Evolutionary conservation across 495 filamentous ascomycete genomes (phyloP).

Genomic region (Penicillium canescens): DNA sequence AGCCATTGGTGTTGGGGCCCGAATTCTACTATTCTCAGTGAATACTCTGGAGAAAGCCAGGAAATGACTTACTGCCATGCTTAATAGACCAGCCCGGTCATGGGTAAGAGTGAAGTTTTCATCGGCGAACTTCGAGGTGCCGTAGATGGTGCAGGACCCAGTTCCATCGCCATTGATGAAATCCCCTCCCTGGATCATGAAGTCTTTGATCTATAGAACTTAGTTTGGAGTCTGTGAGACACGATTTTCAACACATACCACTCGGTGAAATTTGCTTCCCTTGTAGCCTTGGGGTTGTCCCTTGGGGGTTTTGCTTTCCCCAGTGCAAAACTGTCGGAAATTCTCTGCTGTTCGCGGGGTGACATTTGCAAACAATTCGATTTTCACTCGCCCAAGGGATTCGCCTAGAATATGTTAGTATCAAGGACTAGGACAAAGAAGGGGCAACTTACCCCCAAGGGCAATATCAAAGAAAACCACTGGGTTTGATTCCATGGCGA

Average conservation of each 20-base stretch:
- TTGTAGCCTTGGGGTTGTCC: constrained; percentile 93
- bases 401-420: constrained; percentile 53
- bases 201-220: constrained; percentile 78
- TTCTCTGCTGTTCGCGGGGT: constrained; percentile 93
- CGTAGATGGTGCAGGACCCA: constrained; percentile 85
- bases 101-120: constrained; percentile 87
- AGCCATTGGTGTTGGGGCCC: constrained; percentile 91
- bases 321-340: constrained; percentile 96
- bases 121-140: constrained; percentile 79
- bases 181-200: constrained; percentile 97
- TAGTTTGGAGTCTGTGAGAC: neutral
- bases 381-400: constrained; percentile 86
- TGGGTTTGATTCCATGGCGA: constrained; percentile 46
- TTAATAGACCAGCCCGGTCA: constrained; percentile 74
- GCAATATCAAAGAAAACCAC: constrained; percentile 93
- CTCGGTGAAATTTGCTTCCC: constrained; percentile 88
- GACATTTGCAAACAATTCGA: constrained; percentile 85
- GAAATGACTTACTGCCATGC: constrained; percentile 78
- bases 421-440: too few species aligned
- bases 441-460: constrained; percentile 68
- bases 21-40: constrained; percentile 62
- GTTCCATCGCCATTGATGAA: constrained; percentile 94
- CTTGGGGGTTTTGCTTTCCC: constrained; percentile 78
- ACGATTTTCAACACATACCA: constrained; percentile 57
- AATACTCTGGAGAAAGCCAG: neutral